Base-by-base conservation (phyloP, 23 red algal genomes). In the Cyanidiococcus yangmingshanensis region DNA sequence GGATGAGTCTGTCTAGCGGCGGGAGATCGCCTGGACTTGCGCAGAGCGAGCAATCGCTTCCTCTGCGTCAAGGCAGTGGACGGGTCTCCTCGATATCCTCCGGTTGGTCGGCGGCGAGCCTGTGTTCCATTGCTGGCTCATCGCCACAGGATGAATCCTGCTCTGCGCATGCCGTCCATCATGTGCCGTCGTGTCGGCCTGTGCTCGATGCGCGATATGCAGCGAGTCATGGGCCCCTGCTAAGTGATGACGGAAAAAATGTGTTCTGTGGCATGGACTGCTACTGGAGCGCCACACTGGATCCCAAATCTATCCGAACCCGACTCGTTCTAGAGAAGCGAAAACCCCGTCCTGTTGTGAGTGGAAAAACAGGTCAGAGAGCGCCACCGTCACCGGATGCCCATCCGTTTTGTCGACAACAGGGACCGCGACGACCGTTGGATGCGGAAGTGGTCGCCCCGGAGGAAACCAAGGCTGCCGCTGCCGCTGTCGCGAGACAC, bases 211-310 rank as follows among this genome's bases (percentile, higher is more conserved):
- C 21, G 45, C 7, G 21, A 21, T 54, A 54, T 21, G 45, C 45
- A 21, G 45, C 45, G 21, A 54, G 45, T 21, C 7, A 54, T 54
- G 63, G 63, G 32, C 63, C 63, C 16, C 16, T 71, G 63, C 63
- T 71, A 3, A 29, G 63, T 29, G 63, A 71, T 35, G 63, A 71
- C 32, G 63, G 63, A 25, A 71, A 71, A 29, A 32, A 12, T 12
- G 63, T 71, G 63, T 71, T 32, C 27, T 71, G 63, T 29, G 27
- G 63, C 63, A 71, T 71, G 63, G 63, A 71, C 32, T 71, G 63
- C 27, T 71, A 71, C 27, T 71, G 63, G 63, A 71, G 63, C 27
- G 63, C 21, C 12, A 3, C 63, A 29, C 27, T 71, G 63, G 63
- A 71, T 30, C 63, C 63, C 3, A 71, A 35, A 27, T 25, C 12